These are phyloP conservation scores for Eimeria maxima DNA, from an alignment of 169 alveolate genomes.

Conservation along the genomic window DNA sequence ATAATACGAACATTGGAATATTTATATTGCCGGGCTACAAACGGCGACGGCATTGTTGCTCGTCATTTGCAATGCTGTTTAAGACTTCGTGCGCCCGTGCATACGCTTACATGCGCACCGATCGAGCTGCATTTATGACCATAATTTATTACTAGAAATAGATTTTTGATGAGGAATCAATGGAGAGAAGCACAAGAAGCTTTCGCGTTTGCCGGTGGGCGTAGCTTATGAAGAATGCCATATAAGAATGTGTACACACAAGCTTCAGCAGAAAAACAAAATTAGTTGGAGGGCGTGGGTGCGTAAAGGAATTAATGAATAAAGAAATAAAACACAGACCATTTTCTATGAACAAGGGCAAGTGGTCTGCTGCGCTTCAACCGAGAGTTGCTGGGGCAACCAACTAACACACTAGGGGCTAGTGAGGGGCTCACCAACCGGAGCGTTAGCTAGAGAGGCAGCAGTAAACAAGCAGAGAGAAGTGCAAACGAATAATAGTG, in stretches of 20 bases:
- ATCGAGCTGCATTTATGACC: background rate
- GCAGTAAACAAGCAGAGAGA: background rate
- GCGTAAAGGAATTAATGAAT: no score
- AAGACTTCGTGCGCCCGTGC: no score
- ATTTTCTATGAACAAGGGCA: background rate
- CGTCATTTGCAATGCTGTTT: no score
- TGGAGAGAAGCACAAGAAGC: background rate
- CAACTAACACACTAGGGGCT: background rate
- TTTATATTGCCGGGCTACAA: no score
- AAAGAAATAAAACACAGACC: no score
- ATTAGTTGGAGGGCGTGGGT: background rate
- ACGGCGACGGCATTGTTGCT: no score
- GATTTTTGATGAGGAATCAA: background rate
- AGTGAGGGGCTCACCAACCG: background rate
- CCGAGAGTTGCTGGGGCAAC: background rate
- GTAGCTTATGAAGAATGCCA: no score
- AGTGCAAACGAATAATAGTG: background rate
- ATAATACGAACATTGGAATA: no score
- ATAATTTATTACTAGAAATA: no score
- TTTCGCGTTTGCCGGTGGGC: background rate
- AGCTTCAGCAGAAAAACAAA: background rate
- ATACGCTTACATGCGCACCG: background rate
- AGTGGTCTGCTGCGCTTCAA: background rate
- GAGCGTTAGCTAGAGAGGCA: background rate
- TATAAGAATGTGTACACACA: background rate